phyloP scores from a whole-genome alignment of 2,329 filamentous ascomycete genomes.

The Dactylellina cionopaga region DNA sequence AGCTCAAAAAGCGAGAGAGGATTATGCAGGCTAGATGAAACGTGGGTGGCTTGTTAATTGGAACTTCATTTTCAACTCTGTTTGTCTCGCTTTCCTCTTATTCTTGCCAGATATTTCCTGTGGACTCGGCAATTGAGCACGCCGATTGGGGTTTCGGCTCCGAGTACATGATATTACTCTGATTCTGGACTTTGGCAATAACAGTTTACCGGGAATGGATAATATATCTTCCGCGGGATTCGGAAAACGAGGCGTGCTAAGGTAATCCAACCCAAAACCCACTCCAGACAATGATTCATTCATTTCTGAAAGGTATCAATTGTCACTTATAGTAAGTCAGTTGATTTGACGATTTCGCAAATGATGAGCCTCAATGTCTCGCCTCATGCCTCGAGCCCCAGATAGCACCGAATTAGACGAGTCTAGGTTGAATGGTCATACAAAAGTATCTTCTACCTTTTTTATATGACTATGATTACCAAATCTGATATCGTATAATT shows the following conservation, averaged over 20 bases:
- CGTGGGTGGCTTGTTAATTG: slow-evolving; percentile 45
- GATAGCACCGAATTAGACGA: no score
- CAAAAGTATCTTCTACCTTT: no score
- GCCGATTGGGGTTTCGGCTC: slow-evolving; percentile 38
- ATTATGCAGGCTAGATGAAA: slow-evolving; percentile 28
- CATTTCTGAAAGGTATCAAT: no score
- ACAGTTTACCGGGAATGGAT: slow-evolving; percentile 35
- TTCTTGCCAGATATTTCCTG: slow-evolving; percentile 17
- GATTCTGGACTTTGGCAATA: slow-evolving; percentile 1
- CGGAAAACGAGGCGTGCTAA: slow-evolving; percentile 34
- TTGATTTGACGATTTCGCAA: no score
- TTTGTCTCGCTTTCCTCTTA: slow-evolving; percentile 13
- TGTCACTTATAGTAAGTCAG: no score
- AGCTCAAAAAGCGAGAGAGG: neutral
- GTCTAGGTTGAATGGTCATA: no score
- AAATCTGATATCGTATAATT: slow-evolving; percentile 46
- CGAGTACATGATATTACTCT: slow-evolving; percentile 26
- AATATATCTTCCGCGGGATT: slow-evolving; percentile 53
- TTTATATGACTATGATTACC: no score
- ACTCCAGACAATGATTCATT: slow-evolving; percentile 11
- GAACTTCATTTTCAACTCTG: slow-evolving; percentile 1
- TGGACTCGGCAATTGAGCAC: slow-evolving; percentile 45
- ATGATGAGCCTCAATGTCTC: no score
- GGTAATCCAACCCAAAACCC: slow-evolving; percentile 23
- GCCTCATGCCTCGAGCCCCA: no score